Percentiles rank a stretch among this genome's conserved stretches.
These are phyloP conservation scores for Ustanciosporium gigantosporum DNA, from an alignment of 1,284 basidiomycete species.

Conservation along the genomic window DNA sequence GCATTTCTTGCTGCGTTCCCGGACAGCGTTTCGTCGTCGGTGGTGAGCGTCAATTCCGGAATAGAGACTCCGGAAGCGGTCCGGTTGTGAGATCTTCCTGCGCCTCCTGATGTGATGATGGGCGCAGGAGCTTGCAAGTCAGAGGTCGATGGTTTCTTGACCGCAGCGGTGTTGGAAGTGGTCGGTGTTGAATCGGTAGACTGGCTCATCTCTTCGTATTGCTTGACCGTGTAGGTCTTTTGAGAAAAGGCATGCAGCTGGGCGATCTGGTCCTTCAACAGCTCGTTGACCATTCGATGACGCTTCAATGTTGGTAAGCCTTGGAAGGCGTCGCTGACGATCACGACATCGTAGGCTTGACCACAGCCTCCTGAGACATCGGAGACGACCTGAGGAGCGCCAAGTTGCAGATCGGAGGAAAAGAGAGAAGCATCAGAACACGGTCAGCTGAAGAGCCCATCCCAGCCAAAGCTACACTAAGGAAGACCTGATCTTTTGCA, in stretches of 20 bases:
- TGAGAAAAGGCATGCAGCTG: conserved; percentile 63
- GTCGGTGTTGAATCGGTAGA: no score
- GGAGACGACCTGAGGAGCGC: conserved; percentile 44
- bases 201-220: conserved; percentile 28
- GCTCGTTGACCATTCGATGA: conserved; percentile 62
- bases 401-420: neutral
- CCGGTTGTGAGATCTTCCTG: conserved; percentile 34
- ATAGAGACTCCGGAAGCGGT: conserved; percentile 51
- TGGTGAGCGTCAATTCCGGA: conserved; percentile 57
- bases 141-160: conserved; percentile 6
- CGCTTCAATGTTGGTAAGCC: conserved; percentile 57
- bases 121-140: conserved; percentile 28
- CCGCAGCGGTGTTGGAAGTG: conserved; percentile 3
- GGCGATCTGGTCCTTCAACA: conserved; percentile 63
- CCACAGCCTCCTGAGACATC: conserved; percentile 60
- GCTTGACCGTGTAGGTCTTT: conserved; percentile 56
- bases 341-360: conserved; percentile 59
- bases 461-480: no score
- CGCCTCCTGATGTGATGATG: conserved; percentile 7
- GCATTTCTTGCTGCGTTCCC: conserved; percentile 14
- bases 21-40: conserved; percentile 45
- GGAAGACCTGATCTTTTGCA: no score
- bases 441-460: no score
- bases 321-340: conserved; percentile 54
- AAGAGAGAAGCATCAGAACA: neutral